Evolutionary conservation across 306 rosid genomes (phyloP).

Genomic region (Prosopis cineraria): DNA sequence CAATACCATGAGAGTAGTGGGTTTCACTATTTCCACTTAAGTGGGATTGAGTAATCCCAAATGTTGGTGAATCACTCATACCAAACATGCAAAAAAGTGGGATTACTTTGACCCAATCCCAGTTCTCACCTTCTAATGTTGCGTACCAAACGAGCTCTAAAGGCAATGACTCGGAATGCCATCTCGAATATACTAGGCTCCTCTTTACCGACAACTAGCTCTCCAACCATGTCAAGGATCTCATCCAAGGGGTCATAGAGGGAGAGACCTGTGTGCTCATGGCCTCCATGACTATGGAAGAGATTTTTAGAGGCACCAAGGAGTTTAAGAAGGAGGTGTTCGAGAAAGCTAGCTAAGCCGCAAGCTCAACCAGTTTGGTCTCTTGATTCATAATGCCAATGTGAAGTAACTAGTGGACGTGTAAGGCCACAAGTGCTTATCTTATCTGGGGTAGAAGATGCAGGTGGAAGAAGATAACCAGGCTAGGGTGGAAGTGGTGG

Average conservation of each 20-base stretch:
- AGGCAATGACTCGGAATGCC: constrained; percentile 37
- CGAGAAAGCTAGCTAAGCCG: constrained; percentile 57
- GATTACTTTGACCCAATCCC: too few relatives aligned
- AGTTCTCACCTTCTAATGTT: too few relatives aligned
- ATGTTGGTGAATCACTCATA: too few relatives aligned
- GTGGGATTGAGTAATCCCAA: too few relatives aligned
- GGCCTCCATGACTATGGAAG: constrained; percentile 74
- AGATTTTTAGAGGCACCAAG: constrained; percentile 42
- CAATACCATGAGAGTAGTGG: too few relatives aligned
- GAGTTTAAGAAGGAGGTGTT: constrained; percentile 62
- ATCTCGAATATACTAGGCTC: constrained; percentile 56
- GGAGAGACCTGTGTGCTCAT: constrained; percentile 73
- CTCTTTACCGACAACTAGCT: constrained; percentile 38
- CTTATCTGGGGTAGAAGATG: constrained; percentile 65
- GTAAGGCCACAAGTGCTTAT: constrained; percentile 62
- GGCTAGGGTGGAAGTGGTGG: constrained; percentile 46
- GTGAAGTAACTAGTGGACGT: constrained; percentile 62
- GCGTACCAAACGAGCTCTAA: too few relatives aligned
- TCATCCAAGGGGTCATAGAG: constrained; percentile 59
- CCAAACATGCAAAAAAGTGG: too few relatives aligned
- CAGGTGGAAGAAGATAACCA: constrained; percentile 68
- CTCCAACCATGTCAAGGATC: constrained; percentile 55
- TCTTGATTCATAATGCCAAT: constrained; percentile 64
- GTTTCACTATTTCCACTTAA: too few relatives aligned
- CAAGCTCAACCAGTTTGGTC: constrained; percentile 65